Percentiles rank a stretch among this genome's conserved stretches.
phyloP scores from a whole-genome alignment of 2,329 filamentous ascomycete genomes.

The Fusarium gaditjirri region DNA sequence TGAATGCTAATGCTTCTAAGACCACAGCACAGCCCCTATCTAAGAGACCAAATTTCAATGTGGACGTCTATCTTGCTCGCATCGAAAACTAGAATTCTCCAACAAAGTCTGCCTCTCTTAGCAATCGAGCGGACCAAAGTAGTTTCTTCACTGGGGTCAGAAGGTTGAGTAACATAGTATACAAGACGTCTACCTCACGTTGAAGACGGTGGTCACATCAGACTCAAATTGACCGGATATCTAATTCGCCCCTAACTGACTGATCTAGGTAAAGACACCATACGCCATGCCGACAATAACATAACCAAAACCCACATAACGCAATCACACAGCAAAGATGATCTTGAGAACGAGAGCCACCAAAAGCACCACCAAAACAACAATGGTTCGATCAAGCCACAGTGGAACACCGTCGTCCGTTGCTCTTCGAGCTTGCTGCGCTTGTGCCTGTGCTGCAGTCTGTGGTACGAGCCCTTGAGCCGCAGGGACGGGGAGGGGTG shows the following conservation, averaged over 20 bases:
- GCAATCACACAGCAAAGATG: conserved; percentile 48
- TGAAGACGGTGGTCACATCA: neutral
- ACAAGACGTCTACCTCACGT: neutral
- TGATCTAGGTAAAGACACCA: conserved; percentile 3
- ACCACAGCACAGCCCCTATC: neutral
- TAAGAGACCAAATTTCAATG: neutral
- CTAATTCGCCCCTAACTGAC: conserved; percentile 31
- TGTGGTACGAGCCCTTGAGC: conserved; percentile 17
- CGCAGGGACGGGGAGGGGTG: conserved; percentile 13
- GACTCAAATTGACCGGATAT: conserved; percentile 38
- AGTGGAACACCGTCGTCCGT: conserved; percentile 65
- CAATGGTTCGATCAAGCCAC: conserved; percentile 86
- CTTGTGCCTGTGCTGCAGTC: conserved; percentile 16
- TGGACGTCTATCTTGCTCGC: neutral
- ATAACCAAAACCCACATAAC: neutral
- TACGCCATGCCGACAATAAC: conserved; percentile 10
- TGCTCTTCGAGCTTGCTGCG: conserved; percentile 36
- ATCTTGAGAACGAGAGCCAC: conserved; percentile 75
- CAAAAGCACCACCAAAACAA: conserved; percentile 75
- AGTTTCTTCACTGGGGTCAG: neutral
- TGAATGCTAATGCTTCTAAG: neutral
- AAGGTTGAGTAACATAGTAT: neutral
- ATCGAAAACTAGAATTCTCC: neutral
- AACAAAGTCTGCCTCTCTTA: neutral
- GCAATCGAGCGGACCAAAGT: neutral